Conservation (phyloP, 2,329 filamentous ascomycete genomes). For the Fusarium palustre region DNA sequence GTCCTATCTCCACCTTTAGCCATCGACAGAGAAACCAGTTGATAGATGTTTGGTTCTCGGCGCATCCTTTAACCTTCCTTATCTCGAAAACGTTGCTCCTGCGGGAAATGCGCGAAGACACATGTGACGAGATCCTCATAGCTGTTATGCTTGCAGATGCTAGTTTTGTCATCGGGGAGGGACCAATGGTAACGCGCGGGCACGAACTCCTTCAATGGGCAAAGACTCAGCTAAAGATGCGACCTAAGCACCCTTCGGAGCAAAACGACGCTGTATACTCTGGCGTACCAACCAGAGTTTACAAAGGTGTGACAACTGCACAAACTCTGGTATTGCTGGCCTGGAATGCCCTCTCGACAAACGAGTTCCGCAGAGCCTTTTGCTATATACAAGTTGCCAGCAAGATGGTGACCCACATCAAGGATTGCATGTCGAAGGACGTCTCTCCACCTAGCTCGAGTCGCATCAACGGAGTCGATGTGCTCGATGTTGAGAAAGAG, state of each 20-base stretch:
- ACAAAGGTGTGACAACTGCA: slow-evolving; percentile 50
- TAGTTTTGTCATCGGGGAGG: slow-evolving; percentile 50
- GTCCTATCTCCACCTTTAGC: slow-evolving; percentile 49
- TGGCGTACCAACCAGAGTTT: slow-evolving; percentile 50
- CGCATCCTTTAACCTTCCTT: slow-evolving; percentile 55
- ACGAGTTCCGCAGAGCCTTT: slow-evolving; percentile 50
- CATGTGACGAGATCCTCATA: slow-evolving; percentile 54
- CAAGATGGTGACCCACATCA: slow-evolving; percentile 49
- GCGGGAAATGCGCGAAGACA: slow-evolving; percentile 53
- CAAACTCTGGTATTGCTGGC: slow-evolving; percentile 53
- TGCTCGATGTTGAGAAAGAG: slow-evolving; percentile 56
- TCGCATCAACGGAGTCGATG: slow-evolving; percentile 57
- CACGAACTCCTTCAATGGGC: slow-evolving; percentile 53
- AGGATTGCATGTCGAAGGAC: slow-evolving; percentile 48
- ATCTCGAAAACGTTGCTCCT: slow-evolving; percentile 57
- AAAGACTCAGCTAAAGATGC: slow-evolving; percentile 48
- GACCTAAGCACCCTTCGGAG: slow-evolving; percentile 38
- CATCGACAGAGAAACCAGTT: slow-evolving; percentile 52
- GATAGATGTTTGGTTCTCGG: slow-evolving; percentile 57
- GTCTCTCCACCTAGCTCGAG: slow-evolving; percentile 48
- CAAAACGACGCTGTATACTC: slow-evolving; percentile 42
- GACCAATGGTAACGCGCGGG: slow-evolving; percentile 45
- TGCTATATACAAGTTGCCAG: slow-evolving; percentile 53
- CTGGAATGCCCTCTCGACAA: slow-evolving; percentile 52
- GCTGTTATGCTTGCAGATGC: slow-evolving; percentile 56